Base-by-base conservation (phyloP, 2,329 filamentous ascomycete genomes). In the Colletotrichum sp. region DNA sequence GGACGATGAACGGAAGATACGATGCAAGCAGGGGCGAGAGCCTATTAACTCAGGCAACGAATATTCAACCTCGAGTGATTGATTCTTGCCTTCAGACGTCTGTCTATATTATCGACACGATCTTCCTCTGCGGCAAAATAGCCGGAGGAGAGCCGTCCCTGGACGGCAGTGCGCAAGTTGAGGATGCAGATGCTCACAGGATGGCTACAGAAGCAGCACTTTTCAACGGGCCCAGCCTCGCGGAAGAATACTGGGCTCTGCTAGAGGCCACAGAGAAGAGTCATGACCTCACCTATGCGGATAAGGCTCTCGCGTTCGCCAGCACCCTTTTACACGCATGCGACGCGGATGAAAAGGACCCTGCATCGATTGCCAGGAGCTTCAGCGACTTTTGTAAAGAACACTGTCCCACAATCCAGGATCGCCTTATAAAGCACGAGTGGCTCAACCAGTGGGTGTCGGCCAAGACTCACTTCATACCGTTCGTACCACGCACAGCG, bases 31-130 rank as follows among this genome's bases (percentile, higher is more conserved):
- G 57, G n/a, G 18, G 2, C 27, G 21, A 29, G 27, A 47, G 5
- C n/a, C 6, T 18, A 3, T 29, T 1, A 1, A 59, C 18, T 3
- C 27, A 34, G 0, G 27, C 29, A 18, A 21, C 43, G n/a, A 21
- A 21, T 4, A n/a, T 5, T 6, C n/a, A 13, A 21, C 3, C 43
- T 6, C 43, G 43, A 6, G 27, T 59, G 15, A 5, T 27, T 16
- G 24, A 13, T 57, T 57, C 54, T 5, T 57, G 54, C 0, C 54
- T 57, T 29, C 15, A 57, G 54, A 33, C 57, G 29, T 21, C 29
- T 29, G 11, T 59, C 29, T n/a, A 59, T 59, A 5, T n/a, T 4
- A n/a, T 33, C 12, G 57, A 33, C 18, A n/a, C 29, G 12, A 21
- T 59, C 24, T 34, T 59, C 6, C 57, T 31, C 2, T 59, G 29